phyloP scores from a whole-genome alignment of 345 rosid species.

The Gossypium herbaceum region DNA sequence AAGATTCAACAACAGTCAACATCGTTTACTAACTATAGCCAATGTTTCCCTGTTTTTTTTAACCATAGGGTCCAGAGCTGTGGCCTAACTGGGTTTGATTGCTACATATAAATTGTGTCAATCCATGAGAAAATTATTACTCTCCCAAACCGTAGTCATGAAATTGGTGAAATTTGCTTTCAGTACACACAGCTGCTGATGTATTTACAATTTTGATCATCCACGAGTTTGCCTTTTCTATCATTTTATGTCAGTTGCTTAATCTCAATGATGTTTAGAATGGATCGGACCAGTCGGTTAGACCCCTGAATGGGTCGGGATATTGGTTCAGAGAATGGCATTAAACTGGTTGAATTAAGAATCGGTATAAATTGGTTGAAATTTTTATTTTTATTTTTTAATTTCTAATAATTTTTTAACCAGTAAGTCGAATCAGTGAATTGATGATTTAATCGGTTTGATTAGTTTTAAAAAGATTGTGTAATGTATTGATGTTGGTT shows the following conservation, averaged over 20 bases:
- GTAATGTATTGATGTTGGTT: too few species aligned
- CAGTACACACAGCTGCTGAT: neutral
- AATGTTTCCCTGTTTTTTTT: neutral
- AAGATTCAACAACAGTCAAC: too few species aligned
- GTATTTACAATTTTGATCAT: constrained; percentile 2
- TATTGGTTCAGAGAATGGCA: too few species aligned
- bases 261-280: too few species aligned
- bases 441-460: too few species aligned
- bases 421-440: too few species aligned
- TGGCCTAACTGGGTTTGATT: neutral
- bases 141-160: neutral
- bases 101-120: neutral
- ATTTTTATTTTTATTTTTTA: too few species aligned
- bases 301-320: neutral
- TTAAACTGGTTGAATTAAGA: too few species aligned
- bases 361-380: too few species aligned
- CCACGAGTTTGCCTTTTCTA: neutral
- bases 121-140: neutral
- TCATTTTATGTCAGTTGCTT: neutral
- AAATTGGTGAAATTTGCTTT: neutral
- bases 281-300: too few species aligned
- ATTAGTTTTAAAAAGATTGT: too few species aligned
- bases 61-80: neutral
- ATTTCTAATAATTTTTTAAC: too few species aligned
- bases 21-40: neutral